phyloP scores from a whole-genome alignment of 2,329 filamentous ascomycete species.

The Colletotrichum camelliae region DNA sequence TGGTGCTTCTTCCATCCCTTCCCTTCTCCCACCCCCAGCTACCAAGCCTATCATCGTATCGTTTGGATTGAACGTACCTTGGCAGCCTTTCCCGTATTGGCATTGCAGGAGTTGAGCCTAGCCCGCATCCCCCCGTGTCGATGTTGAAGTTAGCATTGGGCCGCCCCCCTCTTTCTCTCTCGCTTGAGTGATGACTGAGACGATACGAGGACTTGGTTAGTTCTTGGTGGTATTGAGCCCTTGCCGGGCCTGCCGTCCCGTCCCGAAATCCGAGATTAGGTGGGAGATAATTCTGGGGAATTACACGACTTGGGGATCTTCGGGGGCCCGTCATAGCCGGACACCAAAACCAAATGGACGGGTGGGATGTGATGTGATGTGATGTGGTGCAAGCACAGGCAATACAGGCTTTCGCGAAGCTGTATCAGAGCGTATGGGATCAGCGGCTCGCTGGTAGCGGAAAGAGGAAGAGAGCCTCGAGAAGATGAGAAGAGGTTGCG shows the following conservation, averaged over 20 bases:
- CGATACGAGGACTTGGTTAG: background rate
- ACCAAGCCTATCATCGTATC: conserved; percentile 18
- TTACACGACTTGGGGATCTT: background rate
- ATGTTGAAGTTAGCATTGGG: background rate
- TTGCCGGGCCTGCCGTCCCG: background rate
- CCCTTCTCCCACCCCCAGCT: background rate
- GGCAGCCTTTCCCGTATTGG: conserved; percentile 4
- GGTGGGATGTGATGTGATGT: background rate
- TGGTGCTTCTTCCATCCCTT: conserved; percentile 16
- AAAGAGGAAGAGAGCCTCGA: conserved; percentile 12
- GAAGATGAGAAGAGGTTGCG: conserved; percentile 14
- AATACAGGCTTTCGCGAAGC: conserved; percentile 15
- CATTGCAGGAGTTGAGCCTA: background rate
- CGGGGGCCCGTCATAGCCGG: background rate
- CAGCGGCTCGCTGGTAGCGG: background rate
- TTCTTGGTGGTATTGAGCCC: background rate
- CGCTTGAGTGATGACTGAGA: background rate
- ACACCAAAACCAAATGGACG: background rate
- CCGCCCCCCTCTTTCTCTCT: background rate
- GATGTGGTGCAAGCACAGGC: background rate
- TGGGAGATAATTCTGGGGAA: background rate
- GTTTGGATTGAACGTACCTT: conserved; percentile 14
- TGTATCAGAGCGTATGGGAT: conserved; percentile 23
- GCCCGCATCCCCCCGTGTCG: background rate
- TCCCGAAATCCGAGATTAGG: background rate